A percentile compares a stretch with the other conserved stretches of the same genome.
phyloP scores from a whole-genome alignment of 176 grass and related monocot genomes.

The Miscanthus lutarioriparius region DNA sequence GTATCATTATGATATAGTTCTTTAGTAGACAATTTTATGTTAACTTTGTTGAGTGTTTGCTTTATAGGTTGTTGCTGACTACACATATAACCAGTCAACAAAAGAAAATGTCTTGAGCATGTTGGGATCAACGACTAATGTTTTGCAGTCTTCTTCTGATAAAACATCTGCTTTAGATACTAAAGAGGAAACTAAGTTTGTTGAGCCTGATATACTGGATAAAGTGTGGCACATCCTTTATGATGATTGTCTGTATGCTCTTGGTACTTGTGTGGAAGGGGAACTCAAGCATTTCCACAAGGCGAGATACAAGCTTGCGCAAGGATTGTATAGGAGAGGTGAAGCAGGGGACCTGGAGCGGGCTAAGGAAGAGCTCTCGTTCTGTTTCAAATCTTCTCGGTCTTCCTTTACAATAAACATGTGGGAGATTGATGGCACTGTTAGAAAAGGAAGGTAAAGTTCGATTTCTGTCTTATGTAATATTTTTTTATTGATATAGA shows the following conservation, averaged over 20 bases:
- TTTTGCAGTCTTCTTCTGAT: constrained; percentile 50
- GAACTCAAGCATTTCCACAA: constrained; percentile 99
- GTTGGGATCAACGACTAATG: constrained; percentile 51
- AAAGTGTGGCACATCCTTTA: constrained; percentile 94
- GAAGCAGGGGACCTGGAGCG: constrained; percentile 72
- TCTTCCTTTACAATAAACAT: constrained; percentile 95
- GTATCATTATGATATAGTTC: not conserved
- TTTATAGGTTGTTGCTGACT: constrained; percentile 81
- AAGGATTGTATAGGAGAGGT: constrained; percentile 83
- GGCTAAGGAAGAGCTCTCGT: constrained; percentile 91
- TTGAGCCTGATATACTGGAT: constrained; percentile 65
- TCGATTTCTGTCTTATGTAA: constrained; percentile 5
- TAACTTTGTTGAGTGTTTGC: constrained; percentile 33
- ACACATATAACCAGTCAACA: constrained; percentile 67
- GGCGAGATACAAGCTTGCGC: constrained; percentile 89
- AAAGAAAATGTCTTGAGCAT: constrained; percentile 72
- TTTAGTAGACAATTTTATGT: constrained; percentile 4
- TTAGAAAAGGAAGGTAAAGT: constrained; percentile 84
- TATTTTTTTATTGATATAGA: not conserved
- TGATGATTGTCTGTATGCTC: constrained; percentile 83
- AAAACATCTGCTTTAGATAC: constrained; percentile 41
- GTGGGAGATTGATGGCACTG: constrained; percentile 98
- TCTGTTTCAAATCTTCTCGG: constrained; percentile 98
- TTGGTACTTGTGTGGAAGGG: constrained; percentile 87
- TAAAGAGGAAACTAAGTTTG: constrained; percentile 48